Conservation (phyloP, 2,329 filamentous ascomycete genomes). For the Dichotomopilus funicola region DNA sequence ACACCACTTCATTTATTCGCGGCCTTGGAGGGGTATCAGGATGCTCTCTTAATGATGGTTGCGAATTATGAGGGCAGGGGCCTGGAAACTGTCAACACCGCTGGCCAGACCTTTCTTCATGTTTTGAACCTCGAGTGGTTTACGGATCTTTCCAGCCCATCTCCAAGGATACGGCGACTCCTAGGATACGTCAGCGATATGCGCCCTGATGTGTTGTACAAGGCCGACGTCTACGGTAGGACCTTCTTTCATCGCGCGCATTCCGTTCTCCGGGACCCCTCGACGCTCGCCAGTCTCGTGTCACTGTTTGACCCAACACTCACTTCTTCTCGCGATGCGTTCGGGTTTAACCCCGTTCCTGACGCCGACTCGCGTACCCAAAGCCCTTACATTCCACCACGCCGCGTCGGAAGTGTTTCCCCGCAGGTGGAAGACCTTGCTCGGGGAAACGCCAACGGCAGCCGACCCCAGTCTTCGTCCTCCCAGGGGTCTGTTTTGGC, state of each 20-base stretch:
- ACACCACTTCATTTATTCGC: constrained; percentile 43
- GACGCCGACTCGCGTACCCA: constrained; percentile 18
- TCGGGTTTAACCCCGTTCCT: constrained; percentile 32
- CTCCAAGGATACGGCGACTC: constrained; percentile 24
- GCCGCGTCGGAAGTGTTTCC: constrained; percentile 11
- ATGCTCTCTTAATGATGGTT: constrained; percentile 27
- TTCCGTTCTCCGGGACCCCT: constrained; percentile 25
- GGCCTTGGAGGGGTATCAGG: constrained; percentile 28
- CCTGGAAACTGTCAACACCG: constrained; percentile 35
- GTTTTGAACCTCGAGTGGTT: constrained; percentile 35
- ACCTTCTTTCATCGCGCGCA: constrained; percentile 44
- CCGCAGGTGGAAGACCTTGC: constrained; percentile 17
- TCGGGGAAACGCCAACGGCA: constrained; percentile 10
- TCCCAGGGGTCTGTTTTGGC: constrained; percentile 26
- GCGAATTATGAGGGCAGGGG: constrained; percentile 15
- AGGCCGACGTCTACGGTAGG: constrained; percentile 45
- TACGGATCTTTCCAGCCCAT: constrained; percentile 17
- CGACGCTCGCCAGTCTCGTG: constrained; percentile 30
- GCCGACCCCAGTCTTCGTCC: constrained; percentile 20
- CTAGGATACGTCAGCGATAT: constrained; percentile 25
- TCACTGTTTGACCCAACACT: constrained; percentile 28
- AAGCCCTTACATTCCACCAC: constrained; percentile 24
- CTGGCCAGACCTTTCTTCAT: constrained; percentile 45
- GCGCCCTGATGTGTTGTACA: constrained; percentile 29
- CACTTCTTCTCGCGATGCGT: constrained; percentile 43